Evolutionary conservation across 2,329 filamentous ascomycete genomes (phyloP).

Genomic region (Bipolaris zeicola): DNA sequence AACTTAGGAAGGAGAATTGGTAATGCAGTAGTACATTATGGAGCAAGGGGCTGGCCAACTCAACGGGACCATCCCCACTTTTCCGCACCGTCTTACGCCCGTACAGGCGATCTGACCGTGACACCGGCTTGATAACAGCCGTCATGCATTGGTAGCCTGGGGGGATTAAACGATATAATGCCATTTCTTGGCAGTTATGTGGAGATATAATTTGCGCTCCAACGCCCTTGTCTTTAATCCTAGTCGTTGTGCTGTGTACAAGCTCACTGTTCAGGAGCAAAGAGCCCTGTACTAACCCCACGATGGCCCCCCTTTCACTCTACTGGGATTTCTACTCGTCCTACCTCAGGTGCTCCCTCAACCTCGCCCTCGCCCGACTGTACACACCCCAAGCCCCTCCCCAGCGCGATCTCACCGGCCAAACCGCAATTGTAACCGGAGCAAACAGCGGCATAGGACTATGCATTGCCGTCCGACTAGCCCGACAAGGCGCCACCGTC

Average conservation of each 20-base stretch:
- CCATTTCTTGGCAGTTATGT: no score
- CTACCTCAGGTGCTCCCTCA: constrained; percentile 5
- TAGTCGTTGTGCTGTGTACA: not conserved
- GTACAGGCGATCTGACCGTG: not conserved
- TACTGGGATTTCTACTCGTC: constrained; percentile 16
- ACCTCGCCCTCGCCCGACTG: constrained; percentile 17
- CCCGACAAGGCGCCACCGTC: constrained; percentile 21
- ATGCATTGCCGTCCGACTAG: constrained; percentile 18
- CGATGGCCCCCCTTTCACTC: constrained; percentile 5
- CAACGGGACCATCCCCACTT: not conserved
- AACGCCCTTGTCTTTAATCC: not conserved
- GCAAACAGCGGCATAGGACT: constrained; percentile 59
- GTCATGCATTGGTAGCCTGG: not conserved
- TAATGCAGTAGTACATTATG: not conserved
- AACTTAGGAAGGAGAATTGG: no score
- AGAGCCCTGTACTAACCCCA: no score
- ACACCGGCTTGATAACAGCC: no score
- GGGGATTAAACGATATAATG: no score
- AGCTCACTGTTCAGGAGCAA: not conserved
- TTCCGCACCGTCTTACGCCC: not conserved
- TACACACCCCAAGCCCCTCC: constrained; percentile 16
- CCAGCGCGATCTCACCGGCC: constrained; percentile 44
- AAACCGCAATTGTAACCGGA: constrained; percentile 57
- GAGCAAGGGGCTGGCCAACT: not conserved
- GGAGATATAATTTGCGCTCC: not conserved